Conservation (phyloP, 176 grass and related monocot genomes). For the Juncus inflexus region DNA sequence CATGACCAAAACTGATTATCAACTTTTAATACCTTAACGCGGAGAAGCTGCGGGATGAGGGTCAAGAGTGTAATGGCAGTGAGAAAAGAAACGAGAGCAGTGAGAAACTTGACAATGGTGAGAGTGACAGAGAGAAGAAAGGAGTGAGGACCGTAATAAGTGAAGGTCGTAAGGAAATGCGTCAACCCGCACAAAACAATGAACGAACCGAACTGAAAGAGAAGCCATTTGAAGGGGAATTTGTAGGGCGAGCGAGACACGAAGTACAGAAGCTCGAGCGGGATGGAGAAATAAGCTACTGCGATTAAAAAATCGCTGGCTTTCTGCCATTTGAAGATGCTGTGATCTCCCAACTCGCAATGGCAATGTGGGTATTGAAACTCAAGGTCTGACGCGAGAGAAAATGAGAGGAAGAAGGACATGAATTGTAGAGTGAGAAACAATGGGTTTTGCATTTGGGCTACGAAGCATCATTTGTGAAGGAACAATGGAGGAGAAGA, state of each 20-base stretch:
- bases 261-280: slow-evolving; percentile 76
- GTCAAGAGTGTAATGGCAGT: slow-evolving; percentile 69
- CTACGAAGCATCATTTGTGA: no score
- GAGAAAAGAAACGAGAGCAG: slow-evolving; percentile 60
- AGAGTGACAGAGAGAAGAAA: slow-evolving; percentile 63
- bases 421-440: slow-evolving; percentile 14
- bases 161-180: slow-evolving; percentile 62
- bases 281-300: slow-evolving; percentile 80
- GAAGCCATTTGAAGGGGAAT: slow-evolving; percentile 77
- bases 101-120: slow-evolving; percentile 74
- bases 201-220: slow-evolving; percentile 69
- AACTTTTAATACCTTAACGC: slow-evolving; percentile 37
- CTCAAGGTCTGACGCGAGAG: slow-evolving; percentile 14
- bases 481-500: no score
- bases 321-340: slow-evolving; percentile 66
- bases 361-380: not conserved
- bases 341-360: slow-evolving; percentile 38
- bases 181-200: slow-evolving; percentile 77
- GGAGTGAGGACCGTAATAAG: slow-evolving; percentile 49
- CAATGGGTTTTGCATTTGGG: slow-evolving; percentile 4
- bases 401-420: slow-evolving; percentile 3
- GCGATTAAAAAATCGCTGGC: slow-evolving; percentile 79
- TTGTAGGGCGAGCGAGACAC: slow-evolving; percentile 52
- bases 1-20: no score
- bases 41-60: slow-evolving; percentile 65